Evolutionary conservation across 1,139 yeast genomes (phyloP), one percentile per base, ranked within the genome.

Genomic region (Sugiyamaella neomexicana): DNA sequence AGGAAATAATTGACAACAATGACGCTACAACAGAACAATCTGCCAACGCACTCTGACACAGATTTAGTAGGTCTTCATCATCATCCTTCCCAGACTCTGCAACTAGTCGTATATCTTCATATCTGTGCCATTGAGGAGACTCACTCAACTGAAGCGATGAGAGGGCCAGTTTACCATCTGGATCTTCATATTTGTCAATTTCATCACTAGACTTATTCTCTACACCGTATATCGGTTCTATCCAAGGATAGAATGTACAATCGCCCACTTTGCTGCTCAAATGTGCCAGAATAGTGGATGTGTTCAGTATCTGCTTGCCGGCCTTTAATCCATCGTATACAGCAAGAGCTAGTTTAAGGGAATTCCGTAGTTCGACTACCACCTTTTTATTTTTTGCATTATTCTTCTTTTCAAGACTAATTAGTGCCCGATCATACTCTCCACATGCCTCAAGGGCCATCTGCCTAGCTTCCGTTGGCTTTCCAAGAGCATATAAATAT

Each of bases 11-110:
- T 1, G 84, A 77, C 29, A 85, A 71, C 37, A 86, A 66, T 0
- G 89, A 77, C 2, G 89, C 84, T 1, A 88, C 89, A 61, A 88
- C 80, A 0, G 95, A 86, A 68, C 96, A 89, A 65, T 88, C 85
- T n/a, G 81, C 77, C 16, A 86, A 69, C 1, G 77, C 65, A 60
- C 83, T 88, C 63, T 83, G 89, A 64, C 34, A 27, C 20, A 48
- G 39, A 10, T 23, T 25, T n/a, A 2, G 10, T 27, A 38, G 29
- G n/a, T 29, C 3, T 4, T 29, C 8, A 29, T 12, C 31, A 27
- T 36, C 42, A 6, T 46, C 17, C n/a, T 6, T n/a, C 5, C 8
- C 37, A 8, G 15, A 20, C 9, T 8, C 40, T 13, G 17, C n/a
- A 32, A 13, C 40, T 12, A 5, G n/a, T 20, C 6, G 42, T 34